Percentiles rank a stretch among this genome's conserved stretches.
phyloP scores from a whole-genome alignment of 2,329 filamentous ascomycete genomes.

The Berkeleyomyces rouxiae region DNA sequence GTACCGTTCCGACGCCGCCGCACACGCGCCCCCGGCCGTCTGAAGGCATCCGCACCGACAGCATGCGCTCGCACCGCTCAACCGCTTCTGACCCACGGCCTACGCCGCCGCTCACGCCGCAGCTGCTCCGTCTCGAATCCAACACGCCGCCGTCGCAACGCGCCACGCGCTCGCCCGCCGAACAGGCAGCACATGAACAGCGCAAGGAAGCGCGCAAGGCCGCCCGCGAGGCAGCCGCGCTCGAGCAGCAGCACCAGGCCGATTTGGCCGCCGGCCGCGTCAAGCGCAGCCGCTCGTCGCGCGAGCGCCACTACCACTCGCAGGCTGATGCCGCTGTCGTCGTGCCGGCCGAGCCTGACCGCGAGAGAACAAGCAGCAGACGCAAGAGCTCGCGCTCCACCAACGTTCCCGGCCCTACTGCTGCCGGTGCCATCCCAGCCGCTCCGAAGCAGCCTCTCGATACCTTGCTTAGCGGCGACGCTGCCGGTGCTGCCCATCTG shows the following conservation, averaged over 20 bases:
- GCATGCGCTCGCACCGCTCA: conserved; percentile 9
- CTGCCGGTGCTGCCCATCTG: too few species aligned
- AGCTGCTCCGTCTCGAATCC: conserved; percentile 1
- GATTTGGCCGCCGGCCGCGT: neutral
- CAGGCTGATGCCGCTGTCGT: neutral
- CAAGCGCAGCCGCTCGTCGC: neutral
- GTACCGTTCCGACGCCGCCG: neutral
- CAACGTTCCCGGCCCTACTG: neutral
- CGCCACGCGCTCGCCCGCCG: neutral
- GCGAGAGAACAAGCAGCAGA: neutral
- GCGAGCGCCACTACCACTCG: neutral
- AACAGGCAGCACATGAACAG: neutral
- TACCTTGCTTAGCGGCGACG: neutral
- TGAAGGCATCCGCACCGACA: conserved; percentile 4
- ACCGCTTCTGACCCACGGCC: neutral
- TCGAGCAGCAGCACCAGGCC: neutral
- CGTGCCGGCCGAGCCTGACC: neutral
- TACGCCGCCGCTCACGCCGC: neutral
- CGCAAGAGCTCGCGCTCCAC: neutral
- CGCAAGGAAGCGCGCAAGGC: neutral
- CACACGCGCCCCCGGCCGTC: neutral
- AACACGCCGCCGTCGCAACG: conserved; percentile 6
- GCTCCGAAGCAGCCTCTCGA: neutral
- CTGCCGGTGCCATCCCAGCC: neutral
- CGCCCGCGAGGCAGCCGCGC: neutral